Base-by-base conservation (phyloP, 2,329 filamentous ascomycete species). In the Talaromyces sp. region DNA sequence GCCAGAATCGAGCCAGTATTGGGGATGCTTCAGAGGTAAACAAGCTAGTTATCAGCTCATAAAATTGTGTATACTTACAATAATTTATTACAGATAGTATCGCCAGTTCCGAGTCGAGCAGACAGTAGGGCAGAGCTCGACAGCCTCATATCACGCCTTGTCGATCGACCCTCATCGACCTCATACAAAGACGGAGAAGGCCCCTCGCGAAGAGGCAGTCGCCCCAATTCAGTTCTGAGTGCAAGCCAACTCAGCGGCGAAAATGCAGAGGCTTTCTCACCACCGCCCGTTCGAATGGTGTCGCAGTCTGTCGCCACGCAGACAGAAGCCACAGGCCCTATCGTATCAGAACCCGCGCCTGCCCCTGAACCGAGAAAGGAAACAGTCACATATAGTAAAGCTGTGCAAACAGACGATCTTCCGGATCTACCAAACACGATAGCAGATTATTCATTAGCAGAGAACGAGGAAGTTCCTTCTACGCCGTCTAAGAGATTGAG, bases 311-410 rank as follows among this genome's bases (percentile, higher is more conserved):
- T 81, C 62, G 82, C 84, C 41, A 84, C 85, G 16, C 92, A 94
- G 73, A 89, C 87, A 3, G 86, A 97, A 22, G 90, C 88, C 8
- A 90, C 93, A 1, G 87, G 87, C 11, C 85, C 90, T 8, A 83
- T 92, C 62, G 87, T 89, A 19, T 93, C 91, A 39, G 86, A 95
- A 66, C 93, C 90, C 78, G 93, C 97, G 86, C 89, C 69, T 10
- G 64, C 73, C 69, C 74, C 76, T 72, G 73, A 83, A 68, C 75
- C 78, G 61, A 83, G 81, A 71, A 81, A 81, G 69, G 95, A 99
- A 78, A 84, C 96, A 66, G 93, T 96, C 74, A 96, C 93, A 62
- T 99, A 99, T 83, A 98, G 91, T 84, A 98, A 97, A 81, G 93
- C 89, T 64, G 93, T 98, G 24, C 96, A 99, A 78, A 97, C 95